These are phyloP conservation scores for Corynascus novoguineensis DNA, from an alignment of 495 filamentous ascomycete genomes.

Conservation along the genomic window DNA sequence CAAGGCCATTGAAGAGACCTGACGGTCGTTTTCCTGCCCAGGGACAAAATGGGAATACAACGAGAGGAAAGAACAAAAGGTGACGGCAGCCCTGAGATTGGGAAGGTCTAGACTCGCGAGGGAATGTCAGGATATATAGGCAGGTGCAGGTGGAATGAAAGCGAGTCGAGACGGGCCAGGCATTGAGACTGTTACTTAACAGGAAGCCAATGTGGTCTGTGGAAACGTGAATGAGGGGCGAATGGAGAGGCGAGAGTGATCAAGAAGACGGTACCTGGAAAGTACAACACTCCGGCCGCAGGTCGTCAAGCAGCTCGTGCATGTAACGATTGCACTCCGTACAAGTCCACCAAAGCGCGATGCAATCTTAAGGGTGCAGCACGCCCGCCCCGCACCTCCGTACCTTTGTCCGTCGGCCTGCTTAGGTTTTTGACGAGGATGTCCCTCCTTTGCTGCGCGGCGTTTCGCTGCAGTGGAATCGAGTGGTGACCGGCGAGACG, in stretches of 20 bases:
- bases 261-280: constrained; percentile 15
- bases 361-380: constrained; percentile 17
- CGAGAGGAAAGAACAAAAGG: constrained; percentile 32
- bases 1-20: constrained; percentile 37
- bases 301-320: constrained; percentile 14
- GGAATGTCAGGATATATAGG: constrained; percentile 43
- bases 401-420: not conserved
- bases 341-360: constrained; percentile 1
- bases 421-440: constrained; percentile 10
- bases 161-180: constrained; percentile 12
- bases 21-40: constrained; percentile 33
- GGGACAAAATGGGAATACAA: constrained; percentile 35
- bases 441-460: constrained; percentile 17
- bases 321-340: constrained; percentile 5
- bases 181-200: constrained; percentile 18
- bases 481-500: constrained; percentile 9
- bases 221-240: constrained; percentile 11
- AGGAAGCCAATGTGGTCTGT: constrained; percentile 1
- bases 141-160: constrained; percentile 20
- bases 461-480: constrained; percentile 23
- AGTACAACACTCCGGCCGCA: constrained; percentile 15
- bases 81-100: constrained; percentile 26
- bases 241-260: constrained; percentile 16
- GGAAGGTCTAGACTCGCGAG: constrained; percentile 38
- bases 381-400: constrained; percentile 14